Evolutionary conservation across 148 eudicot species (phyloP).

Genomic region (Silene uniflora): DNA sequence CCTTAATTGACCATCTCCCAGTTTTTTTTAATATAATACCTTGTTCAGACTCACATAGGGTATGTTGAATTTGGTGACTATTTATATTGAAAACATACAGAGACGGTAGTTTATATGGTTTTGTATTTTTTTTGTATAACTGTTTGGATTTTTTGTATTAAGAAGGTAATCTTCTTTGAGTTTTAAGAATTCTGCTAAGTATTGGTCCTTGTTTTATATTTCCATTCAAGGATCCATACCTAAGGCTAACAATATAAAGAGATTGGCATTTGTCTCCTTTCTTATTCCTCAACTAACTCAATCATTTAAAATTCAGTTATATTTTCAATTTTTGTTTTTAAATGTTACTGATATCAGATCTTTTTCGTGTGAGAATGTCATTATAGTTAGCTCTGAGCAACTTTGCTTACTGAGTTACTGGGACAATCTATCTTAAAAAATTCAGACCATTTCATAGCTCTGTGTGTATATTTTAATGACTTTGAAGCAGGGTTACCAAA

Average conservation of each 20-base stretch:
- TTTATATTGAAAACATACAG: background rate
- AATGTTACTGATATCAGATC: background rate
- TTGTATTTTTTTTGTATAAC: background rate
- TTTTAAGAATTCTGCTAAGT: no score
- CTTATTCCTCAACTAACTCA: background rate
- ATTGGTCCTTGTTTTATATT: no score
- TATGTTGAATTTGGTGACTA: background rate
- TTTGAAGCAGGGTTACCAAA: no score
- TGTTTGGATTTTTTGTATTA: background rate
- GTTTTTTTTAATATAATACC: background rate
- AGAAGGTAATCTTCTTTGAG: background rate
- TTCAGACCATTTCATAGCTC: background rate
- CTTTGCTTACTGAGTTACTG: background rate
- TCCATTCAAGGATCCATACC: no score
- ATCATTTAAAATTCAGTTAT: background rate
- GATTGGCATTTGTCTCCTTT: no score
- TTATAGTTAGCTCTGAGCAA: background rate
- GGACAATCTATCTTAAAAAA: background rate
- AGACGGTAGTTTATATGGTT: background rate
- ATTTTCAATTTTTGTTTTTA: background rate
- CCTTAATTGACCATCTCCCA: no score
- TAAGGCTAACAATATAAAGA: no score
- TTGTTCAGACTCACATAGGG: background rate
- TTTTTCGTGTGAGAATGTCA: background rate
- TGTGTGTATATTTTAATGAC: background rate